These are phyloP conservation scores for Paecilomyces fulvus DNA, from an alignment of 2,329 filamentous ascomycete genomes.

Conservation along the genomic window DNA sequence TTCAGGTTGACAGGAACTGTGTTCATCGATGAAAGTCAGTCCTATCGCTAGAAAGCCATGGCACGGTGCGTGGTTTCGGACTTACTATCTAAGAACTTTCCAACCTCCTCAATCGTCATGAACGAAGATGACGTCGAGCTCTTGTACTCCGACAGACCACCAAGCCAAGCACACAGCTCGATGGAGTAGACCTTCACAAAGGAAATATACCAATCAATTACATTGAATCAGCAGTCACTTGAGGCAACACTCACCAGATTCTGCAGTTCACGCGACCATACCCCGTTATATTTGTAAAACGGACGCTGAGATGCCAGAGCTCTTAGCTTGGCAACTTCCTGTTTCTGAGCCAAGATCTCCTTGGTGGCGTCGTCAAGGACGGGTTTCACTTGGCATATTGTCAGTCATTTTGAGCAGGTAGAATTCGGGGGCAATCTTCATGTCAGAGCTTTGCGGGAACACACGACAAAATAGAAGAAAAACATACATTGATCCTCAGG, in stretches of 20 bases:
- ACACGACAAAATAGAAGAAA: background rate
- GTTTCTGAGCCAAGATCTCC: constrained; percentile 63
- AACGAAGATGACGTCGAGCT: constrained; percentile 56
- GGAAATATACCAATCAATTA: background rate
- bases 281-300: constrained; percentile 94
- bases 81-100: constrained; percentile 63
- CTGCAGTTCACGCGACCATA: constrained; percentile 80
- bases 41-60: background rate
- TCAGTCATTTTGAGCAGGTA: constrained; percentile 1
- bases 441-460: too few relatives aligned
- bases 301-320: constrained; percentile 73
- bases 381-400: constrained; percentile 47
- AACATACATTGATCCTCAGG: constrained; percentile 54
- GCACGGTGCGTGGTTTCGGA: background rate
- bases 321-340: constrained; percentile 61
- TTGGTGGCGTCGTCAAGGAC: constrained; percentile 62
- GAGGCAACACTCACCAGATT: constrained; percentile 52
- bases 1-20: constrained; percentile 86
- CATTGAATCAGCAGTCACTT: background rate
- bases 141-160: constrained; percentile 56
- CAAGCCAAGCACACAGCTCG: constrained; percentile 66
- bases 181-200: constrained; percentile 45
- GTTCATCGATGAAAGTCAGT: background rate
- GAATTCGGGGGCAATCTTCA: background rate
- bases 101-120: constrained; percentile 81